Conservation (phyloP, 768 basidiomycete species). For the Hortiboletus campestris region DNA sequence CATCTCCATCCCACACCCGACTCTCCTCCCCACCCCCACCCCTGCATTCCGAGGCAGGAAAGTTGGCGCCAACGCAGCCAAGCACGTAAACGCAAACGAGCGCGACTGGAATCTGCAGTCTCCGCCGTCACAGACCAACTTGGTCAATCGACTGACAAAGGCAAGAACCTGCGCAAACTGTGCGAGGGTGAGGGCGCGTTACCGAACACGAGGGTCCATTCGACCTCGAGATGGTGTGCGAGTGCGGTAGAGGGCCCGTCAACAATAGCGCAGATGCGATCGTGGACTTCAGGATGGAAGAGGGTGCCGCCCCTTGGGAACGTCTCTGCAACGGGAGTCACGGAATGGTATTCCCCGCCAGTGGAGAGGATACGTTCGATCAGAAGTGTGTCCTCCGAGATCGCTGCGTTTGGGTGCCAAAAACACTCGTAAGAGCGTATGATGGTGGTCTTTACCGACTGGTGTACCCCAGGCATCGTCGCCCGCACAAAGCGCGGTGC, state of each 20-base stretch:
- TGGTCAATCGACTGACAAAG: conserved; percentile 6
- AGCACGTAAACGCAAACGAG: conserved; percentile 13
- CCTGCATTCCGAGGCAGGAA: conserved; percentile 5
- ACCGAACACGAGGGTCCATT: conserved; percentile 5
- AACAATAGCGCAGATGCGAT: not conserved
- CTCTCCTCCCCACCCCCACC: no score
- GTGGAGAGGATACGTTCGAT: conserved; percentile 19
- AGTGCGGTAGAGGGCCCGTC: not conserved
- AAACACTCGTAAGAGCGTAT: no score
- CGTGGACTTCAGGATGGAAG: no score
- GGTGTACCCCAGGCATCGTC: no score
- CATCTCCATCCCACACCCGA: not conserved
- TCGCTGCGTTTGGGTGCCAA: no score
- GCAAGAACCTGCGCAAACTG: conserved; percentile 8
- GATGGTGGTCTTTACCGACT: no score
- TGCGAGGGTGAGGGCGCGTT: not conserved
- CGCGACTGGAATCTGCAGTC: conserved; percentile 16
- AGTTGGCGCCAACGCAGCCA: conserved; percentile 3
- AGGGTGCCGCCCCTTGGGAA: not conserved
- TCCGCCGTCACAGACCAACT: conserved; percentile 4
- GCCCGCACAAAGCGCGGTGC: no score
- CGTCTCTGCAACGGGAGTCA: not conserved
- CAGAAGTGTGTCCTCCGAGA: not conserved
- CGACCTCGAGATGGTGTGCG: conserved; percentile 2
- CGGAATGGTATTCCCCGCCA: conserved; percentile 1